phyloP scores from a whole-genome alignment of 805 yeast species.

The Myxozyma lipomycoides region DNA sequence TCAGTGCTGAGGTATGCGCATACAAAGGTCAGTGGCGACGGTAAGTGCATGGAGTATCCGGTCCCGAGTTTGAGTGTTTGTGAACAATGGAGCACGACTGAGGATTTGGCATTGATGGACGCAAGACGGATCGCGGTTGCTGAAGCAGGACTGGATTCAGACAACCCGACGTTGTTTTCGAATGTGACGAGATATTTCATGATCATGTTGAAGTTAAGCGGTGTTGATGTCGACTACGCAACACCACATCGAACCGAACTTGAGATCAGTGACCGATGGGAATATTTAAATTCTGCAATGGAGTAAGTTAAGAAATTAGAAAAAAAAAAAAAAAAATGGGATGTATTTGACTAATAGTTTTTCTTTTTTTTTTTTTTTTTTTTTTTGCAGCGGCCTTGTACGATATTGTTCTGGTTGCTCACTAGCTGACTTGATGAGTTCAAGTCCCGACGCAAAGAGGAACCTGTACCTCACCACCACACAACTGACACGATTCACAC shows the following conservation, averaged over 20 bases:
- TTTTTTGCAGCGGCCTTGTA: no score
- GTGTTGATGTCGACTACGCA: background rate
- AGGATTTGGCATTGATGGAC: background rate
- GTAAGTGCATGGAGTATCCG: background rate
- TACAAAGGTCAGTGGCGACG: background rate
- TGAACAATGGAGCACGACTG: background rate
- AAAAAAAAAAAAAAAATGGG: no score
- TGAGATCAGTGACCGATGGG: background rate
- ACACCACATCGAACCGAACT: background rate
- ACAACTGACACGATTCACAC: no score
- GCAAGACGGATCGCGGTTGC: background rate
- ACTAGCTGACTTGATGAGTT: no score
- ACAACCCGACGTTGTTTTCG: background rate
- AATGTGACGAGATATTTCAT: background rate
- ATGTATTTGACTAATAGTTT: no score
- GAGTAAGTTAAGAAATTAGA: no score
- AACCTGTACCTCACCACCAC: no score
- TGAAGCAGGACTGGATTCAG: background rate
- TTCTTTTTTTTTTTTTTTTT: no score
- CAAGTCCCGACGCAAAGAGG: no score
- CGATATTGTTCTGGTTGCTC: no score
- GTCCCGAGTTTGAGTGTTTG: no score
- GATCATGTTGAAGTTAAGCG: background rate
- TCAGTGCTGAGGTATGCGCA: background rate
- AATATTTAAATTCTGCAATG: no score